Base-by-base conservation (phyloP, 208 protist genomes). In the Acanthamoeba quina region DNA sequence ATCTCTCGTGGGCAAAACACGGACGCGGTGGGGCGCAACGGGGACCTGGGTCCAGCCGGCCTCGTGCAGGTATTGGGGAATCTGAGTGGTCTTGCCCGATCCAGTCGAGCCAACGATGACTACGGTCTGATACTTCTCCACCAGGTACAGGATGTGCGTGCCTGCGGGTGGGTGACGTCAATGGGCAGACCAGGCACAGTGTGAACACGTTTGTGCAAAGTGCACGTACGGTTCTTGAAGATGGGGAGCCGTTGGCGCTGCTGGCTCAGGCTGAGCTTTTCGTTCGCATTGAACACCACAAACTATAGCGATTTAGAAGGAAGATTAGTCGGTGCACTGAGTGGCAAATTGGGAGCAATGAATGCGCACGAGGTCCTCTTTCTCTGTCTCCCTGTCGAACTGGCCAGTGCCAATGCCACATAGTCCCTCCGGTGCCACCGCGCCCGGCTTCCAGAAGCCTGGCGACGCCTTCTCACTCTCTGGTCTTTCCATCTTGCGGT, bases 61-160 rank as follows among this genome's bases (percentile, higher is more conserved):
- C 94, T 99, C 97, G 26, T 95, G 91, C 5, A 99, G 34, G 93
- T 98, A 99, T 94, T 99, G 98, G 41, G 98, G 97, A 7, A 99
- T 94, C 94, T 99, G 97, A n/a, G 97, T 97, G 60, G 98, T 98
- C 95, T 99, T 99, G 56, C 98, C 98, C 64, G 95, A 98, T 3
- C 98, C 98, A 0, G 98, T 98, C 29, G 97, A 29, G 17, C 98
- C 98, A 7, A 98, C 92, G 15, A 98, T 62, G 19, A 98, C 95
- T 17, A 97, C 66, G 13, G 93, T 95, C n/a, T 76, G 82, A 60
- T 97, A 95, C 11, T 64, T 95, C 44, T 96, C 89, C 13, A 98
- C 78, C 34, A 96, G 52, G 83, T 97, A 95, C 31, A 98, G 92
- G 21, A 98, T 94, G 24, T 94, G 90, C 54, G 62, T 82, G 3